Evolutionary conservation across 2,329 filamentous ascomycete species (phyloP), one percentile per base, ranked within the genome.

Genomic region (Clathrospora elynae): DNA sequence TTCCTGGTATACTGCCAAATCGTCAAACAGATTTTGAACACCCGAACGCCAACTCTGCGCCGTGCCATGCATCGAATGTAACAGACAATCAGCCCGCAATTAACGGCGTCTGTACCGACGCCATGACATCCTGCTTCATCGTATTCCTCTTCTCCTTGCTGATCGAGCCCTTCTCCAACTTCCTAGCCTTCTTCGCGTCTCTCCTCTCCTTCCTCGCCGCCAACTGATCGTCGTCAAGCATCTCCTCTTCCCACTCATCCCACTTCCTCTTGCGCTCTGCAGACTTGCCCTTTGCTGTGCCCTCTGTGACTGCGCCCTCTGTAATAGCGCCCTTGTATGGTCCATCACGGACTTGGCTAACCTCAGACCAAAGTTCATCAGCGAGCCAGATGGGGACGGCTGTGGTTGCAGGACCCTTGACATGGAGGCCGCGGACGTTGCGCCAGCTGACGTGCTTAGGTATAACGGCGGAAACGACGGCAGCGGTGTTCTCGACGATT

Each of bases 371-470:
- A 53, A 99, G 78, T 78, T 96, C 90, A 57, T 90, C 86, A 4
- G 92, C 88, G 66, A 96, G 75, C 88, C 90, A 99, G 66, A 99
- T 85, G n/a, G 93, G 93, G 63, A 99, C 78, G 6, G 92, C 87
- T 49, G 85, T 86, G 4, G 92, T 96, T 64, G 88, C 84, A 18
- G 89, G 86, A 3, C 90, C 89, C 79, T 97, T 99, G 77, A 99
- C 79, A 71, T 95, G 90, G 49, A 99, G 75, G 51, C 83, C 82
- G 71, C 86, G 85, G 52, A 97, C 80, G 68, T 92, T 93, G 62
- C 82, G 83, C 90, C 91, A 96, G 62, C 90, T 83, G 31, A 96
- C 83, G 66, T 86, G 88, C 70, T 87, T 90, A 50, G 88, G 84
- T 5, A 90, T 83, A 61, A 96, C 72, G 2, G 52, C 58, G n/a